Base-by-base conservation (phyloP, 2,329 filamentous ascomycete genomes). In the Amauroascus niger region DNA sequence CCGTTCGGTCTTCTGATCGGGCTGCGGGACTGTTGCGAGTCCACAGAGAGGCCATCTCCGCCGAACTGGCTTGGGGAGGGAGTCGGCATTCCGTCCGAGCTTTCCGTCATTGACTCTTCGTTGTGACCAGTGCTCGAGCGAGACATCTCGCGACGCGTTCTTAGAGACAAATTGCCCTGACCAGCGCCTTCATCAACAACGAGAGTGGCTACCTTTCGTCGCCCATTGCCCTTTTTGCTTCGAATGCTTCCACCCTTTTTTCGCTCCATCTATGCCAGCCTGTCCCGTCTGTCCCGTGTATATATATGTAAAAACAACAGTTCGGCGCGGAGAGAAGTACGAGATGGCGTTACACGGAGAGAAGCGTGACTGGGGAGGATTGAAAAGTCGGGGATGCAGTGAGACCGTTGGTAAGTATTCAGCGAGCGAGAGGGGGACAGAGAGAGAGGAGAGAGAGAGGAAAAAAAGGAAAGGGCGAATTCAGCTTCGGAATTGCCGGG, bases 241-340 rank as follows among this genome's bases (percentile, higher is more conserved):
- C 59, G 62, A 51, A 66, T 54, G 52, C 64, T 67, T 59, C 63
- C 65, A 57, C 67, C 63, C 55, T 64, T 65, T 59, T 60, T 66
- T 37, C 45, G 51, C 1, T 52, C 50, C 50, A 52, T 52, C 9
- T 7, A 41, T 43, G n/a, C 9, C 5, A 7, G 6, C 1, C 5
- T 22, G 20, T 28, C 24, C 6, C 2, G 41, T 45, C 9, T 28
- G 24, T 18, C 2, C 5, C 24, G n/a, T 18, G 6, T n/a, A n/a
- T n/a, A n/a, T n/a, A n/a, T n/a, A n/a, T n/a, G n/a, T n/a, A n/a
- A n/a, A n/a, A n/a, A n/a, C n/a, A n/a, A n/a, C 26, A 9, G 26
- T 30, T 4, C 26, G 26, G 9, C 5, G 26, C 26, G 26, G 26
- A 30, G 26, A 30, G 26, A 30, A 30, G 26, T 30, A 30, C 26